Percentiles rank a stretch among this genome's conserved stretches.
These are phyloP conservation scores for Peronospora farinosa DNA, from an alignment of 352 stramenopile genomes.

Conservation along the genomic window DNA sequence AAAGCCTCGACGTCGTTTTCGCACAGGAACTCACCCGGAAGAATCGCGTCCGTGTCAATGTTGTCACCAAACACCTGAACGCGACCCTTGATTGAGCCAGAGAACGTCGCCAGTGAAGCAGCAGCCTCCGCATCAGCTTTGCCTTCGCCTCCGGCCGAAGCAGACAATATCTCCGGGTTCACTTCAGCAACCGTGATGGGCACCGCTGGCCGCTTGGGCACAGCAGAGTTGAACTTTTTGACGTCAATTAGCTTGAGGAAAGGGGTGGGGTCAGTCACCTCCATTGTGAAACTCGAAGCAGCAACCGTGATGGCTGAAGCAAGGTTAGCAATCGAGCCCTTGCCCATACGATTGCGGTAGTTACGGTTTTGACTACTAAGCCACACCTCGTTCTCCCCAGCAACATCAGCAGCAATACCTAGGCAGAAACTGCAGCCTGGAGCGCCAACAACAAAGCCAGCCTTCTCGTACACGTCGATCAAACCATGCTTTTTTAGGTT, in stretches of 20 bases:
- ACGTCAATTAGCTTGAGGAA: constrained; percentile 53
- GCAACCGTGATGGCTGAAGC: constrained; percentile 61
- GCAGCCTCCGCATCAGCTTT: constrained; percentile 24
- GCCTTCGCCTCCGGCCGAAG: constrained; percentile 3
- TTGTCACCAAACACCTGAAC: constrained; percentile 85
- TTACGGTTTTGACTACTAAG: constrained; percentile 81
- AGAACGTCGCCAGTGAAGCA: constrained; percentile 33
- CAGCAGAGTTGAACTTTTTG: constrained; percentile 47
- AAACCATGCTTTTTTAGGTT: constrained; percentile 58
- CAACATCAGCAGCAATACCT: constrained; percentile 72
- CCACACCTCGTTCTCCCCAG: constrained; percentile 68
- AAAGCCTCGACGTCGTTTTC: constrained; percentile 84
- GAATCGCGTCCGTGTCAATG: constrained; percentile 85
- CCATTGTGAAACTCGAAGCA: constrained; percentile 74
- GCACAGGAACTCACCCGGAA: constrained; percentile 72
- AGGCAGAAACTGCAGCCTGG: constrained; percentile 79
- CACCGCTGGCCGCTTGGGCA: constrained; percentile 44
- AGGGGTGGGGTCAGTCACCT: constrained; percentile 50
- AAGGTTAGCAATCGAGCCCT: constrained; percentile 73
- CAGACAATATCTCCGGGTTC: constrained; percentile 41
- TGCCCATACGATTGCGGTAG: constrained; percentile 83
- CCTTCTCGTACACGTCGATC: constrained; percentile 69
- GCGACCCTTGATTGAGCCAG: constrained; percentile 54
- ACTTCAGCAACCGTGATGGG: constrained; percentile 41
- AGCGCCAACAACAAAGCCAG: constrained; percentile 70